Evolutionary conservation across 192 early-diverging fungal species (phyloP).

Genomic region (Podila clonocystis): DNA sequence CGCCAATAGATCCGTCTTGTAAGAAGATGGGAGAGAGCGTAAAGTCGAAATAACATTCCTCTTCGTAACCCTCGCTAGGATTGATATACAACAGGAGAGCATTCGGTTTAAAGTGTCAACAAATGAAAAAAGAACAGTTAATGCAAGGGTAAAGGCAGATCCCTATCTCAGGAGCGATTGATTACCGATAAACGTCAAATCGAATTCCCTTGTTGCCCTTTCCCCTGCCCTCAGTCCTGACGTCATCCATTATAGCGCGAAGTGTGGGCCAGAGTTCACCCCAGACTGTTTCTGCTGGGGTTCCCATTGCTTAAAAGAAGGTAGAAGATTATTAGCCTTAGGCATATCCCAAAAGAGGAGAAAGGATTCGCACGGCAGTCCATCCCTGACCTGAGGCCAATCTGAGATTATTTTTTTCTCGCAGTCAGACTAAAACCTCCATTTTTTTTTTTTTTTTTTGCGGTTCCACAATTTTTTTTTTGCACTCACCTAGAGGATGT

Average conservation of each 20-base stretch:
- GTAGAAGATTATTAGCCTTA: no score
- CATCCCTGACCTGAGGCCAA: no score
- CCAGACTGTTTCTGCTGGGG: constrained; percentile 25
- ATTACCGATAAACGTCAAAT: constrained; percentile 37
- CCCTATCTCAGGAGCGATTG: no score
- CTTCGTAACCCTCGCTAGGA: constrained; percentile 46
- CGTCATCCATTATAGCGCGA: constrained; percentile 14
- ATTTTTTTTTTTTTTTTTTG: no score
- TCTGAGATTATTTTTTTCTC: no score
- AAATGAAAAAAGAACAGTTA: constrained; percentile 1
- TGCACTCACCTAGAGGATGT: constrained; percentile 44
- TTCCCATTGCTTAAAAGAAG: constrained; percentile 33
- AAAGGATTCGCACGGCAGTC: no score
- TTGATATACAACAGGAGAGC: background rate
- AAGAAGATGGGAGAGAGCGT: constrained; percentile 50
- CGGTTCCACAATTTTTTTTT: no score
- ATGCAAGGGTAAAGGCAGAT: no score
- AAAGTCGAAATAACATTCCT: constrained; percentile 55
- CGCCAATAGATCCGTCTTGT: constrained; percentile 34
- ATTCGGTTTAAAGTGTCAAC: background rate
- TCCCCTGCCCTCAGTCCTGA: constrained; percentile 10
- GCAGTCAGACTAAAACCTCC: no score
- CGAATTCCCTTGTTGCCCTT: constrained; percentile 32
- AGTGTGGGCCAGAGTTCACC: constrained; percentile 47
- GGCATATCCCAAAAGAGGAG: no score